Evolutionary conservation across 768 basidiomycete genomes (phyloP), one percentile per base, ranked within the genome.

Genomic region (Leccinum olivaceopallidum): DNA sequence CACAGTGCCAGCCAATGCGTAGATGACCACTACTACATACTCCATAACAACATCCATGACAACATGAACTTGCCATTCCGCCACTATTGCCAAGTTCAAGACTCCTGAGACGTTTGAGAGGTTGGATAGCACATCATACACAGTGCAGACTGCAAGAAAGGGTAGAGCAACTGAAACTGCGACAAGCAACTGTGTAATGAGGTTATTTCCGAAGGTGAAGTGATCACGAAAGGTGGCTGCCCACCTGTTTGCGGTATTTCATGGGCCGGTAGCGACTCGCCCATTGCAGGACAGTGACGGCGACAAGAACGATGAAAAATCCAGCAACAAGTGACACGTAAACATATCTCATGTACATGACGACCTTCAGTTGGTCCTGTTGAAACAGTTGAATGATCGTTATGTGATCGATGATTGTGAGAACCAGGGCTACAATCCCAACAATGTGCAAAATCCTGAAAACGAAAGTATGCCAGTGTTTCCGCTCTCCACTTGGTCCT

Each of bases 11-110:
- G 72, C 69, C 39, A 66, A 48, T 10, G 65, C 58, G 61, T 78
- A 89, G 55, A 87, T 75, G 34, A 77, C 59, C 53, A 78, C 77
- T 13, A 81, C 76, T 39, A 78, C 67, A 65, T 77, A 85, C 71
- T 89, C 88, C 83, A 84, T 84, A 44, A 88, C 60, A 32, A 86
- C 74, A 10, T 80, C 80, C 76, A 89, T 81, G 57, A n/a, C n/a
- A n/a, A n/a, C n/a, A n/a, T n/a, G n/a, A n/a, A n/a, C n/a, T n/a
- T n/a, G n/a, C n/a, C n/a, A n/a, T n/a, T n/a, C n/a, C n/a, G n/a
- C n/a, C n/a, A n/a, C n/a, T n/a, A n/a, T n/a, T n/a, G n/a, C n/a
- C n/a, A n/a, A n/a, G n/a, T n/a, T n/a, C n/a, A n/a, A n/a, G n/a
- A n/a, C n/a, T n/a, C n/a, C n/a, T n/a, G n/a, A n/a, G n/a, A n/a